Evolutionary conservation across 1,139 yeast genomes (phyloP).

Genomic region (Saccharomycopsis hybrid): DNA sequence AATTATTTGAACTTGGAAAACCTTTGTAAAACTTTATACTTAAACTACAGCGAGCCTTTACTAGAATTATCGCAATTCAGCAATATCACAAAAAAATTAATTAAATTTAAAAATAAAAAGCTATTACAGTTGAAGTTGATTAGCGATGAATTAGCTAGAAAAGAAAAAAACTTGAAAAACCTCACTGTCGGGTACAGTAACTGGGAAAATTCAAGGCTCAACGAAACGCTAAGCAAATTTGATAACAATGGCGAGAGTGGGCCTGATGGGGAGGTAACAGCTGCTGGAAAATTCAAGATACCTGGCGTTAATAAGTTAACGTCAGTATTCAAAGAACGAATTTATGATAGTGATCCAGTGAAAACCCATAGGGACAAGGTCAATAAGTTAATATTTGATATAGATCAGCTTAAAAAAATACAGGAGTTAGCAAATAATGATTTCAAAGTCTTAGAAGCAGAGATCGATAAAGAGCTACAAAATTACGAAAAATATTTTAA

Average conservation of each 20-base stretch:
- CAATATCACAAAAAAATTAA: conserved; percentile 52
- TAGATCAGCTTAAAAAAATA: conserved; percentile 43
- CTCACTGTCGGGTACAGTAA: conserved; percentile 24
- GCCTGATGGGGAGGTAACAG: no score
- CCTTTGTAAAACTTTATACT: conserved; percentile 54
- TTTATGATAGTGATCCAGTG: conserved; percentile 46
- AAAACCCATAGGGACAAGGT: conserved; percentile 46
- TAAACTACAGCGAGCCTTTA: conserved; percentile 70
- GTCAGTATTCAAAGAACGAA: conserved; percentile 45
- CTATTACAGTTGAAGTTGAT: conserved; percentile 55
- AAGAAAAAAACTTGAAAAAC: conserved; percentile 38
- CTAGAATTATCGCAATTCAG: conserved; percentile 79
- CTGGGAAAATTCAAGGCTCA: conserved; percentile 15
- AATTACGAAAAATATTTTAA: conserved; percentile 34
- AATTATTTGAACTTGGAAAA: conserved; percentile 57
- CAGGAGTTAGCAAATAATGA: conserved; percentile 35
- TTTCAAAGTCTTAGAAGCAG: conserved; percentile 28
- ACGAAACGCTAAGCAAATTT: conserved; percentile 13
- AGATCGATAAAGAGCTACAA: conserved; percentile 28
- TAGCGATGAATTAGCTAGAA: conserved; percentile 45
- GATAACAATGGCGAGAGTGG: no score
- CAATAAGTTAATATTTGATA: conserved; percentile 35
- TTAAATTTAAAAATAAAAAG: conserved; percentile 63
- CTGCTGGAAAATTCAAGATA: conserved; percentile 24
- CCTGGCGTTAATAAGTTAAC: conserved; percentile 45